Evolutionary conservation across 306 rosid species (phyloP).

Genomic region (Heteromeles arbutifolia): DNA sequence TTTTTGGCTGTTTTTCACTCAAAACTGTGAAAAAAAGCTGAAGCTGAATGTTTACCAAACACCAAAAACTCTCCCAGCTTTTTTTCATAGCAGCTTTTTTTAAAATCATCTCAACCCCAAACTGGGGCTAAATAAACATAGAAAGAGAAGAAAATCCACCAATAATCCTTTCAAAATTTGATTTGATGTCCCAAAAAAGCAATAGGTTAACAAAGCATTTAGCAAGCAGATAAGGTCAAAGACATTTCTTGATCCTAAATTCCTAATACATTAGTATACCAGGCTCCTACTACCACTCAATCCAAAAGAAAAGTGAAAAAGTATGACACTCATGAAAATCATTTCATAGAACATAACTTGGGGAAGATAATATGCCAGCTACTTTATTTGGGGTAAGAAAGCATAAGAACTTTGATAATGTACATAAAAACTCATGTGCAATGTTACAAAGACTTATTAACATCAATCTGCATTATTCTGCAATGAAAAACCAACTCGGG

Average conservation of each 20-base stretch:
- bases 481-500: not conserved
- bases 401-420: not conserved
- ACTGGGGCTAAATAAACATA: not conserved
- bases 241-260: not conserved
- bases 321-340: not conserved
- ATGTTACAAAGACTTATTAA: not conserved
- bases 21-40: too few species aligned
- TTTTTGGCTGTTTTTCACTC: too few species aligned
- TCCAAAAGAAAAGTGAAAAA: slow-evolving; percentile 2
- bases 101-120: too few species aligned
- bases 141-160: not conserved
- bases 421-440: not conserved
- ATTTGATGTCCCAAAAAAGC: not conserved
- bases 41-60: too few species aligned
- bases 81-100: too few species aligned
- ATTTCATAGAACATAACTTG: not conserved
- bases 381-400: not conserved
- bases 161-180: not conserved
- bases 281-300: not conserved
- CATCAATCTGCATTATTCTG: not conserved
- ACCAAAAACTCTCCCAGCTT: too few species aligned
- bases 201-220: not conserved
- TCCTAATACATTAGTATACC: not conserved
- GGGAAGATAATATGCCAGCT: not conserved
- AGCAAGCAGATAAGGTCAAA: not conserved